phyloP scores from a whole-genome alignment of 352 stramenopile genomes.

The Phytopythium sindhum region DNA sequence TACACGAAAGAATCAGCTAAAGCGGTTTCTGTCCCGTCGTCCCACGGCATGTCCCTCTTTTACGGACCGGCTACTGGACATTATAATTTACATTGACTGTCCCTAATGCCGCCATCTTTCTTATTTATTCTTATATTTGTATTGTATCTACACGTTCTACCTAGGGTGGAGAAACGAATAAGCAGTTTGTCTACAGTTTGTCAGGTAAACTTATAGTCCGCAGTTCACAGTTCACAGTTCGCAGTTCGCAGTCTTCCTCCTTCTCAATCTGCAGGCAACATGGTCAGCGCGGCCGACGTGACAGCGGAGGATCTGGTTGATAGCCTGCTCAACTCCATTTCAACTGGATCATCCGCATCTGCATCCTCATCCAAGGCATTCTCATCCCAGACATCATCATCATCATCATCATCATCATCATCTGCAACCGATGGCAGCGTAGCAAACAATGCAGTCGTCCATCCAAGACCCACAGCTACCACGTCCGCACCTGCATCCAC shows the following conservation, averaged over 20 bases:
- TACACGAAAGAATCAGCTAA: not conserved
- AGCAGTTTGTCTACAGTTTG: not conserved
- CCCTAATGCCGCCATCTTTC: not conserved
- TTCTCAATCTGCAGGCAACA: not conserved
- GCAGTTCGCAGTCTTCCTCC: no score
- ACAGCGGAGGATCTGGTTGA: slow-evolving; percentile 40
- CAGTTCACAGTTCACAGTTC: not conserved
- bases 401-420: not conserved
- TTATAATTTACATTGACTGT: not conserved
- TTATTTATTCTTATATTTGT: no score
- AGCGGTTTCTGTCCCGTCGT: no score
- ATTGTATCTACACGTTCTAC: no score
- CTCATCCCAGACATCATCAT: not conserved
- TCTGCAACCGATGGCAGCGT: not conserved
- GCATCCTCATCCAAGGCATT: slow-evolving; percentile 4
- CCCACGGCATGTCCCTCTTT: not conserved
- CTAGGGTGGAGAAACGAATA: not conserved
- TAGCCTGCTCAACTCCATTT: slow-evolving; percentile 37
- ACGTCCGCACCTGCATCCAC: not conserved
- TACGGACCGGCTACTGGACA: not conserved
- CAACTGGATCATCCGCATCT: slow-evolving; percentile 9
- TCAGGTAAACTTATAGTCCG: not conserved
- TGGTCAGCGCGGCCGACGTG: slow-evolving; percentile 23
- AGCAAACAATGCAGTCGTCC: not conserved
- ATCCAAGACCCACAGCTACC: not conserved